A percentile compares a stretch with the other conserved stretches of the same genome.
These are phyloP conservation scores for Zelonia costaricensis DNA, from an alignment of 208 protist species.

Conservation along the genomic window DNA sequence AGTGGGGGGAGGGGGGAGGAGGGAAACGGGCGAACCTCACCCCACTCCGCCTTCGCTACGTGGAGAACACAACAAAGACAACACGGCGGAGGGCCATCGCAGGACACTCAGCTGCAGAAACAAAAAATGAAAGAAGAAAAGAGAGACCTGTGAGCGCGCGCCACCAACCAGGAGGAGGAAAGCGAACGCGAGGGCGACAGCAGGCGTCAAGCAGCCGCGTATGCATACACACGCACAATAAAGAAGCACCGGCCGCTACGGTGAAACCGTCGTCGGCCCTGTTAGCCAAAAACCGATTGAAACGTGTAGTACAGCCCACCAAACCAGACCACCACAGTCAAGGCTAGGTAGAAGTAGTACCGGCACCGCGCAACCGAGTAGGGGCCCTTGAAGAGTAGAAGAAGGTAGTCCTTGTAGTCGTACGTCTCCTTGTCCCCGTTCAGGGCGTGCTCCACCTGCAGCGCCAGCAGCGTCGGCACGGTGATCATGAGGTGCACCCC, in stretches of 20 bases:
- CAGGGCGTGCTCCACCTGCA: constrained; percentile 51
- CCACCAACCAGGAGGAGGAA: neutral
- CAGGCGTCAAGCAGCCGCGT: neutral
- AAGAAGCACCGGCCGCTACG: too few species aligned
- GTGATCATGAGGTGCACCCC: constrained; percentile 84
- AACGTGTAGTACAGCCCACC: constrained; percentile 58
- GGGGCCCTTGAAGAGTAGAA: constrained; percentile 44
- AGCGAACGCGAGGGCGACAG: neutral
- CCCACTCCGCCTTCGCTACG: too few species aligned
- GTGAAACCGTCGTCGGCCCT: neutral
- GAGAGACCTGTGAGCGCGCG: neutral
- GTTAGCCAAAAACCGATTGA: constrained; percentile 15
- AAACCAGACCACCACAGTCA: constrained; percentile 48
- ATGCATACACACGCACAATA: too few species aligned
- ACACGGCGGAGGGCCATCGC: too few species aligned
- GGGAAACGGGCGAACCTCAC: too few species aligned
- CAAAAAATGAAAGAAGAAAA: neutral
- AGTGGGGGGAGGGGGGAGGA: too few species aligned
- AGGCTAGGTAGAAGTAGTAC: constrained; percentile 59
- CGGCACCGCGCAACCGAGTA: constrained; percentile 32
- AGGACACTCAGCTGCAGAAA: neutral
- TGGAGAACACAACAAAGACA: too few species aligned
- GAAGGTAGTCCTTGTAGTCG: constrained; percentile 37
- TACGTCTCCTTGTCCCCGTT: constrained; percentile 30
- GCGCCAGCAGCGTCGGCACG: constrained; percentile 58